Evolutionary conservation across 2,329 filamentous ascomycete genomes (phyloP).

Genomic region (Aspergillus amoenus): DNA sequence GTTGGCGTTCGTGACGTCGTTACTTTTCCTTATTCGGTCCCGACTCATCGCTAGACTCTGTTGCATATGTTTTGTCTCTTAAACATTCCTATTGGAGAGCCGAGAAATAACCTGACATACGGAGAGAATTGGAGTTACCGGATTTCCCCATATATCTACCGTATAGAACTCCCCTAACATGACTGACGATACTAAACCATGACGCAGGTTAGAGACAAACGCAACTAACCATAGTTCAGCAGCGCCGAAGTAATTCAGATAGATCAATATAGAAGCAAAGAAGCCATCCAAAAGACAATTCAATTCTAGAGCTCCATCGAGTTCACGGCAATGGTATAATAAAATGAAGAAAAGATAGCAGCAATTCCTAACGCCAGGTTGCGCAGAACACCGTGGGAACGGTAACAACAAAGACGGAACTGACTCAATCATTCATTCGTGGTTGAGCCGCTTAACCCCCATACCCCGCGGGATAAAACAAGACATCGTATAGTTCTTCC

Average conservation of each 20-base stretch:
- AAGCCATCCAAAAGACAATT: background rate
- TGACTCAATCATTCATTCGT: constrained; percentile 17
- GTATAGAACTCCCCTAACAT: background rate
- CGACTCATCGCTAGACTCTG: too few relatives aligned
- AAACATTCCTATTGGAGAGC: too few relatives aligned
- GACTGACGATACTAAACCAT: background rate
- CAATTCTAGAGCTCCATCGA: constrained; percentile 4
- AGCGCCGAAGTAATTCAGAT: background rate
- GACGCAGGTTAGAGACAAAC: background rate
- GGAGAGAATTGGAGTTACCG: background rate
- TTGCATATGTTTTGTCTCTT: too few relatives aligned
- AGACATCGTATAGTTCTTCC: background rate
- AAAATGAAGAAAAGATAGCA: constrained; percentile 9
- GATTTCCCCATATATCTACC: background rate
- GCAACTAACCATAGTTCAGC: background rate
- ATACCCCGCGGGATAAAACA: background rate
- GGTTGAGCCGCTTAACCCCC: background rate
- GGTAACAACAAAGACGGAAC: constrained; percentile 3
- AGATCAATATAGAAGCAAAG: background rate
- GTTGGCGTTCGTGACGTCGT: background rate
- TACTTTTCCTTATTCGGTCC: background rate
- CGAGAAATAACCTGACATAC: too few relatives aligned
- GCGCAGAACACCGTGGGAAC: background rate
- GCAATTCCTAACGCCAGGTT: constrained; percentile 23
- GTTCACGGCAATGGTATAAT: constrained; percentile 14